These are phyloP conservation scores for Davidsoniella neocaledoniae DNA, from an alignment of 2,329 filamentous ascomycete genomes.

Conservation along the genomic window DNA sequence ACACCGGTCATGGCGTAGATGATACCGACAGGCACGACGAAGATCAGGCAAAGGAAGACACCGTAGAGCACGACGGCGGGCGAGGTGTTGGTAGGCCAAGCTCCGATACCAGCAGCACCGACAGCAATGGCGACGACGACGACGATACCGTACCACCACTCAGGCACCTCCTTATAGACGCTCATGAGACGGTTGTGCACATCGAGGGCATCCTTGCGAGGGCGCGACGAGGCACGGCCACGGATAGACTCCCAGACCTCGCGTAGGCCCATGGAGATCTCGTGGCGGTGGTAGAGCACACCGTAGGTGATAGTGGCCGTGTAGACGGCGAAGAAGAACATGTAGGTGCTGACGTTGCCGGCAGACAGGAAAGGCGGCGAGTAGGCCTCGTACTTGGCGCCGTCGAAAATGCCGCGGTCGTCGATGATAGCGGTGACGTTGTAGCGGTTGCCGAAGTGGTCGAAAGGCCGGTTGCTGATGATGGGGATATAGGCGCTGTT, in stretches of 20 bases:
- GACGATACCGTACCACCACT: slow-evolving; percentile 35
- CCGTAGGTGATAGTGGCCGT: slow-evolving; percentile 34
- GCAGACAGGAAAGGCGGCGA: slow-evolving; percentile 35
- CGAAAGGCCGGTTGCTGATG: slow-evolving; percentile 34
- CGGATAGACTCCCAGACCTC: slow-evolving; percentile 29
- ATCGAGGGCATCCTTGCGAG: slow-evolving; percentile 19
- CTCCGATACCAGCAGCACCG: slow-evolving; percentile 29
- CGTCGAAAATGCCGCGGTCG: slow-evolving; percentile 27
- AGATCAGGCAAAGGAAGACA: slow-evolving; percentile 30
- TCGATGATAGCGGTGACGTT: slow-evolving; percentile 28
- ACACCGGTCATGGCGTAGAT: slow-evolving; percentile 37
- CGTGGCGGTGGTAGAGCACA: slow-evolving; percentile 33
- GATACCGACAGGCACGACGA: slow-evolving; percentile 35
- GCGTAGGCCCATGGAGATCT: slow-evolving; percentile 32
- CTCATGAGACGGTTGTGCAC: slow-evolving; percentile 19
- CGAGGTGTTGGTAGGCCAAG: slow-evolving; percentile 33
- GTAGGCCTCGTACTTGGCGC: slow-evolving; percentile 30
- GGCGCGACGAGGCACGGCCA: slow-evolving; percentile 15
- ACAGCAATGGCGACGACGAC: slow-evolving; percentile 28
- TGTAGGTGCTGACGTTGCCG: slow-evolving; percentile 33
- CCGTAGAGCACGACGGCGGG: slow-evolving; percentile 35
- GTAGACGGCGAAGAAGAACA: slow-evolving; percentile 39
- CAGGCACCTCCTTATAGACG: slow-evolving; percentile 28
- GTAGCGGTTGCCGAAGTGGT: slow-evolving; percentile 31
- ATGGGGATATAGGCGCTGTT: slow-evolving; percentile 38